These are phyloP conservation scores for Pseudocercospora vitis DNA, from an alignment of 2,329 filamentous ascomycete species.

Conservation along the genomic window DNA sequence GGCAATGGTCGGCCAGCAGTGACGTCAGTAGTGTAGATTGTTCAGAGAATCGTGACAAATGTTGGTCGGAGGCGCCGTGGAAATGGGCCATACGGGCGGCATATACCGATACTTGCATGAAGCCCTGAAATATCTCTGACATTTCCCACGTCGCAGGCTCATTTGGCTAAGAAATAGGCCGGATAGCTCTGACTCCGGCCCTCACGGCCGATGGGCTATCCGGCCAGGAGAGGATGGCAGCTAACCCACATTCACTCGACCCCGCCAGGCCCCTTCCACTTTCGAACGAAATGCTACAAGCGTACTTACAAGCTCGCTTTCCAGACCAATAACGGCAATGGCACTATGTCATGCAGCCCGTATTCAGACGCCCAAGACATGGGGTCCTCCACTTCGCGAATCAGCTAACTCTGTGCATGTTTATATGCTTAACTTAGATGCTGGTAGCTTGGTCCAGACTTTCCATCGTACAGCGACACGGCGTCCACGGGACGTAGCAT, in stretches of 20 bases:
- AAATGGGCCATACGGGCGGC: background rate
- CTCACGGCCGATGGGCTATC: background rate
- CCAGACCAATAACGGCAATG: background rate
- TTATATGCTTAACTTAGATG: constrained; percentile 6
- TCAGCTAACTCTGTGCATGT: constrained; percentile 6
- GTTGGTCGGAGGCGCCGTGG: background rate
- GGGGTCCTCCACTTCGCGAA: background rate
- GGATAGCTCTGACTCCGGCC: constrained; percentile 1
- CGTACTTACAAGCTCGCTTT: background rate
- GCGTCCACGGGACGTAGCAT: background rate
- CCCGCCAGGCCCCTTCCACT: background rate
- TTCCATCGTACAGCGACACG: too few relatives aligned
- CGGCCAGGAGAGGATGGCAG: background rate
- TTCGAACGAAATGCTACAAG: background rate
- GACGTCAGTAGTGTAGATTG: too few relatives aligned
- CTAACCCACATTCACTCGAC: constrained; percentile 5
- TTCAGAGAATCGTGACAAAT: background rate
- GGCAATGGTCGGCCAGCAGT: background rate
- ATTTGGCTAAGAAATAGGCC: constrained; percentile 1
- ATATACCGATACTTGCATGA: background rate
- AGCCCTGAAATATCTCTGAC: background rate
- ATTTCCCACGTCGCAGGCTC: constrained; percentile 3
- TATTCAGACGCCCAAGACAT: background rate
- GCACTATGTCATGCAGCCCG: background rate
- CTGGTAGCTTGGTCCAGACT: background rate